A percentile compares a stretch with the other conserved stretches of the same genome.
Evolutionary conservation across 2,329 filamentous ascomycete species (phyloP).

Genomic region (Spiromastix sp.): DNA sequence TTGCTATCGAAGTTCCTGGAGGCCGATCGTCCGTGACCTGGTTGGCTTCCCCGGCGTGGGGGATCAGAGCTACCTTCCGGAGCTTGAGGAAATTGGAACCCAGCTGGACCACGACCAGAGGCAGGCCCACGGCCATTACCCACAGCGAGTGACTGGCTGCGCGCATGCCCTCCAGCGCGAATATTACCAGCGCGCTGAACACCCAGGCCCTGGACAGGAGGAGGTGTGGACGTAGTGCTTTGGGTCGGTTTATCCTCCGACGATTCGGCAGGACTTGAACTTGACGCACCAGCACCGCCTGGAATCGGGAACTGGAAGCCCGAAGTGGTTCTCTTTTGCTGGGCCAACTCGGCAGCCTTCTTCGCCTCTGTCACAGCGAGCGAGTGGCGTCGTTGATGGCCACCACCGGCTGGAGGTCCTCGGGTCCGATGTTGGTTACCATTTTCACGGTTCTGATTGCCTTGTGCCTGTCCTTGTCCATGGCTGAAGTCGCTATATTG

Average conservation of each 20-base stretch:
- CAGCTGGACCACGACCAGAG: constrained; percentile 54
- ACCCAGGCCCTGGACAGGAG: constrained; percentile 51
- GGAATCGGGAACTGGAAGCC: constrained; percentile 91
- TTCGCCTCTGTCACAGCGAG: constrained; percentile 91
- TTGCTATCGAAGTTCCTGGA: constrained; percentile 97
- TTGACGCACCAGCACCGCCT: constrained; percentile 46
- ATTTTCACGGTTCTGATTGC: constrained; percentile 63
- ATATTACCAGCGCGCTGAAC: constrained; percentile 68
- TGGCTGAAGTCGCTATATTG: constrained; percentile 70
- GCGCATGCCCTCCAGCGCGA: constrained; percentile 60
- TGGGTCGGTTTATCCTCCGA: constrained; percentile 36
- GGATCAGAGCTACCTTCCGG: constrained; percentile 40
- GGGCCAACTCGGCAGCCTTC: constrained; percentile 91
- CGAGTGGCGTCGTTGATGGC: constrained; percentile 90
- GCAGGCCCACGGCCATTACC: constrained; percentile 54
- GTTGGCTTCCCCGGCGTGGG: constrained; percentile 28
- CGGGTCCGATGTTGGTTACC: constrained; percentile 60
- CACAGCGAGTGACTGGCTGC: constrained; percentile 42
- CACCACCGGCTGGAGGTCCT: constrained; percentile 56
- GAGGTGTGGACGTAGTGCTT: constrained; percentile 27
- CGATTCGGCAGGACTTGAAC: constrained; percentile 42
- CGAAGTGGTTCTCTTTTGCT: constrained; percentile 90
- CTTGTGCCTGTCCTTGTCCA: constrained; percentile 31
- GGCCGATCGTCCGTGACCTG: constrained; percentile 65
- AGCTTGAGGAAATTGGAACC: constrained; percentile 58